Evolutionary conservation across 306 rosid genomes (phyloP).

Genomic region (Inga oerstediana): DNA sequence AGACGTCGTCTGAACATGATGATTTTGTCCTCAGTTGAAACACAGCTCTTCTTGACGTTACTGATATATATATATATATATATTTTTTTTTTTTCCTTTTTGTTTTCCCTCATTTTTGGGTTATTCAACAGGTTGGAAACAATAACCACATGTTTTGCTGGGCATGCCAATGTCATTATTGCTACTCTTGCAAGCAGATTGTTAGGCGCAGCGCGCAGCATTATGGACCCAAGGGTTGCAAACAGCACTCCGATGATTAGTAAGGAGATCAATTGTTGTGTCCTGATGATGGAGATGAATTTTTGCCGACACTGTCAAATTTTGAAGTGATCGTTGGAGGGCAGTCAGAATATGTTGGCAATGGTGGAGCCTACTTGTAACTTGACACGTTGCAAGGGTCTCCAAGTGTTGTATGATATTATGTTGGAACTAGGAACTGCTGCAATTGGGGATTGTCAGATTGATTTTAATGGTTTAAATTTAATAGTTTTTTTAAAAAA

Average conservation of each 20-base stretch:
- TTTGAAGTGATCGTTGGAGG: neutral
- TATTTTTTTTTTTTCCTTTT: neutral
- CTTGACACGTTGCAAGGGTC: neutral
- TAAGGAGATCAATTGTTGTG: neutral
- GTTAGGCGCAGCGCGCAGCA: constrained; percentile 78
- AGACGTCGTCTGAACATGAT: neutral
- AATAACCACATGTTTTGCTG: constrained; percentile 87
- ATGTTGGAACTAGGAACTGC: neutral
- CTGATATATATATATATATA: neutral
- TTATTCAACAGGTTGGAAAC: constrained; percentile 68
- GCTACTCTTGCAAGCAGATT: constrained; percentile 70
- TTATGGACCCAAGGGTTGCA: constrained; percentile 87
- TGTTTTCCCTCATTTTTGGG: constrained; percentile 23
- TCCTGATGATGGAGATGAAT: neutral
- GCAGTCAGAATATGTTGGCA: neutral
- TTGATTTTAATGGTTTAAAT: too few species aligned
- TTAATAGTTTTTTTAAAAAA: too few species aligned
- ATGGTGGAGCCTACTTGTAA: neutral
- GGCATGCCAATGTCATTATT: constrained; percentile 84
- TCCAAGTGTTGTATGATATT: neutral
- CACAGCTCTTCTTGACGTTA: neutral
- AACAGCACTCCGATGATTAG: constrained; percentile 72
- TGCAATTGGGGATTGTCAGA: too few species aligned
- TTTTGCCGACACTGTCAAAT: neutral
- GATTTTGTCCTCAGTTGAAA: neutral